phyloP scores from a whole-genome alignment of 2,329 filamentous ascomycete genomes.

The Bipolaris victoriae region DNA sequence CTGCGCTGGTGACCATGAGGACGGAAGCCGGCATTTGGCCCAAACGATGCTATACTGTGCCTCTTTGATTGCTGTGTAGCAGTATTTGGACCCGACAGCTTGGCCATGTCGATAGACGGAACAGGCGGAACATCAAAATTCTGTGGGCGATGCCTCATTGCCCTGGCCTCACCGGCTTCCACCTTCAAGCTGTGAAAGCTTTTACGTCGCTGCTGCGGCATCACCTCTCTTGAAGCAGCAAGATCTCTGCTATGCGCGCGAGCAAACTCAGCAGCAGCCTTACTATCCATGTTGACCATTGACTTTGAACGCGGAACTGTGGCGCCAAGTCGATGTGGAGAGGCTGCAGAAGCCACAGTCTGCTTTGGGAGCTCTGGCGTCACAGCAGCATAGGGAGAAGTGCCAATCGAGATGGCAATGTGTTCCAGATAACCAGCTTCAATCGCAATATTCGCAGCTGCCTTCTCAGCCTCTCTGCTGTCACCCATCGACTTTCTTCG shows the following conservation, averaged over 20 bases:
- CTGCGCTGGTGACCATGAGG: slow-evolving; percentile 25
- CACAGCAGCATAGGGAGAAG: slow-evolving; percentile 54
- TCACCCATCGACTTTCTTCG: slow-evolving; percentile 36
- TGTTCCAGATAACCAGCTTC: slow-evolving; percentile 50
- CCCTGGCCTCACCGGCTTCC: slow-evolving; percentile 33
- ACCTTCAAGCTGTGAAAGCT: slow-evolving; percentile 38
- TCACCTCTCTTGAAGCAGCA: slow-evolving; percentile 23
- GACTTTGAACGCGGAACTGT: slow-evolving; percentile 37
- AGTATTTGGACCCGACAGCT: slow-evolving; percentile 9
- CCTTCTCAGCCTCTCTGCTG: slow-evolving; percentile 6
- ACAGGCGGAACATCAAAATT: slow-evolving; percentile 35
- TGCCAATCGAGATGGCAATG: slow-evolving; percentile 51
- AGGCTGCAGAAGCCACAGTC: slow-evolving; percentile 32
- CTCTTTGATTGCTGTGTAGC: slow-evolving; percentile 18
- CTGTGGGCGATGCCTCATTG: slow-evolving; percentile 22
- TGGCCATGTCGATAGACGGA: slow-evolving; percentile 30
- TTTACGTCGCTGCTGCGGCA: slow-evolving; percentile 30
- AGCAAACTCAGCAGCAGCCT: slow-evolving; percentile 45
- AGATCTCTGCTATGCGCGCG: slow-evolving; percentile 46
- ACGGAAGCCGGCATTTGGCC: slow-evolving; percentile 11
- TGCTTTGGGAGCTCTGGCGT: slow-evolving; percentile 30
- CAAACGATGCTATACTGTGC: slow-evolving; percentile 4
- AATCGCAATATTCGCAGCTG: slow-evolving; percentile 24
- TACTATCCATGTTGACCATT: slow-evolving; percentile 44
- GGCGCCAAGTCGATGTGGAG: slow-evolving; percentile 46